Base-by-base conservation (phyloP, 2,329 filamentous ascomycete species). In the Cladosporium sp. region DNA sequence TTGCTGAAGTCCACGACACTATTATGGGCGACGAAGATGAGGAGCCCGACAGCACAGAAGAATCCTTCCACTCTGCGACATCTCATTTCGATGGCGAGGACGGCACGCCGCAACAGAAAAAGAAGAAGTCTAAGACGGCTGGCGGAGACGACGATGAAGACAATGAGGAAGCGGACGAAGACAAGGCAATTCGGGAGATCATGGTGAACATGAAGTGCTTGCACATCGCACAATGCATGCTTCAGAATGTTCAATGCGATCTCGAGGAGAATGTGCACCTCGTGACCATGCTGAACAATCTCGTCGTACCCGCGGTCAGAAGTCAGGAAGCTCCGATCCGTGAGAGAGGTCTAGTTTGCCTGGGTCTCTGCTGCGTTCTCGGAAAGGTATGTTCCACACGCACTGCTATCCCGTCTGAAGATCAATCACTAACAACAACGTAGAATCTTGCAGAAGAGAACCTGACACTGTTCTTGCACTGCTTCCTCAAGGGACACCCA, bases 181-280 rank as follows among this genome's bases (percentile, higher is more conserved):
- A 83, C 56, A 96, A 93, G 80, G 92, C 91, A 1, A 88, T 97
- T 70, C 89, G 88, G 70, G 93, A 97, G 79, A 95, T 97, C 75
- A 89, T 97, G 82, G 91, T 98, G 77, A 98, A 98, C 82, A 93
- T 97, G 87, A 98, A 98, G 80, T 98, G 95, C 77, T 84, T 99
- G 67, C 91, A 97, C 75, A 97, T 99, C 70, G 93, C 96, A 28
- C 92, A 97, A 78, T 98, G 93, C 82, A 97, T 98, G 91, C 85
- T 99, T 60, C 89, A 96, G 75, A 97, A 98, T 74, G 92, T 99
- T 11, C 86, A 91, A 62, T 92, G 92, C 67, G 91, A 91, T 73
- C 83, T 98, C 43, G 93, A 97, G 78, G 87, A 93, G 70, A 97
- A 97, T 76, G 89, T 91, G 65, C 90, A 96, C 74, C 81, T 98